Evolutionary conservation across 208 protist genomes (phyloP).

Genomic region (Acanthamoeba sp.): DNA sequence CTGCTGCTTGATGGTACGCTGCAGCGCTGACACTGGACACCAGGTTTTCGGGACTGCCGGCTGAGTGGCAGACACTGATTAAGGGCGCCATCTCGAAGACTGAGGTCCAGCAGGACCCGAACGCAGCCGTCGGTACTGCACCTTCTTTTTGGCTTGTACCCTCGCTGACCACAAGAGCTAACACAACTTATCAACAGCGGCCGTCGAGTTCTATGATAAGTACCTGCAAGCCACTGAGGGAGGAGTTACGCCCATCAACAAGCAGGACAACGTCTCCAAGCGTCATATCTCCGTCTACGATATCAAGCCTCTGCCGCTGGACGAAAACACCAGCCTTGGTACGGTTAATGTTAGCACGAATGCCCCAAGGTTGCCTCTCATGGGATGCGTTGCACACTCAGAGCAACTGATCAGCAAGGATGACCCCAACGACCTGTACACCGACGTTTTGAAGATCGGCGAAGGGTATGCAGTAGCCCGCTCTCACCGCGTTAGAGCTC

Average conservation of each 20-base stretch:
- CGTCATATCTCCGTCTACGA: slow-evolving; percentile 1
- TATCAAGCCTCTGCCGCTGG: neutral
- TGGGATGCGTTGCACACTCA: neutral
- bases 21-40: neutral
- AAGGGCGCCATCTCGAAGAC: slow-evolving; percentile 29
- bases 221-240: slow-evolving; percentile 11
- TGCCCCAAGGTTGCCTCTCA: neutral
- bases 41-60: slow-evolving; percentile 26
- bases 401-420: slow-evolving; percentile 9
- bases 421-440: neutral
- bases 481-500: neutral
- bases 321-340: neutral
- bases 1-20: neutral
- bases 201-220: slow-evolving; percentile 32
- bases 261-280: neutral
- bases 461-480: slow-evolving; percentile 53
- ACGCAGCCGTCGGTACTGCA: neutral
- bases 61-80: slow-evolving; percentile 1
- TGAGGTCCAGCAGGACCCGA: slow-evolving; percentile 30
- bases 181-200: neutral
- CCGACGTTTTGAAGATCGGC: slow-evolving; percentile 77
- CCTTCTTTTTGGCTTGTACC: neutral
- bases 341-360: neutral
- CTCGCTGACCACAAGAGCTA: neutral
- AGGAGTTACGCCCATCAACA: neutral